Evolutionary conservation across 2,329 filamentous ascomycete species (phyloP), one percentile per base, ranked within the genome.

Genomic region (Ceratocystis albifundus): DNA sequence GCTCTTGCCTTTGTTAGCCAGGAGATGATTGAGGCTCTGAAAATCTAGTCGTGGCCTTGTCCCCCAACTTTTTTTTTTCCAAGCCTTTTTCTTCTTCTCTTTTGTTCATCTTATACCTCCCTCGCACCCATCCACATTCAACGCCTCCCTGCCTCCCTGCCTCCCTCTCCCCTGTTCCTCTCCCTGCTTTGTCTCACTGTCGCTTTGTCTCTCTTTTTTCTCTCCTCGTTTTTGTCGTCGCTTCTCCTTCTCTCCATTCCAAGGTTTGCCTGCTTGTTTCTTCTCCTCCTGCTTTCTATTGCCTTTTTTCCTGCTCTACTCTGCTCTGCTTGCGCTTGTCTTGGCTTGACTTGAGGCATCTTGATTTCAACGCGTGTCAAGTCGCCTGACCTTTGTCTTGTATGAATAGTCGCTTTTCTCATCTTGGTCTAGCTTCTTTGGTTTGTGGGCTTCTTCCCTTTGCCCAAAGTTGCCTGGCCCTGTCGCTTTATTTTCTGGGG

Each of bases 361-460:
- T 41, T 61, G 30, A 36, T 28, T 61, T 22, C n/a, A 7, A 53
- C 28, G 28, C 8, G 20, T n/a, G n/a, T 22, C 22, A 44, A 48
- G 61, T 62, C 61, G 44, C 61, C 61, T 59, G 28, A 36, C 55
- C 55, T 32, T 59, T 59, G 55, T 59, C 28, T 36, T 59, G n/a
- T 62, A n/a, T 62, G 28, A 62, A 62, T 45, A 32, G 17, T 59
- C 55, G 28, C 28, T 44, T 62, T 62, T 25, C 45, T 62, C 30
- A 44, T 48, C 61, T 62, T 48, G 17, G 41, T 44, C 20, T 45
- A 28, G 41, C 17, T 44, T 48, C 10, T 32, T 41, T 45, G 22
- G 8, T 25, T 44, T 48, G 20, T 28, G 10, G 45, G 48, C 48
- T 25, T 2, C 36, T 41, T 41, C 36, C 36, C 36, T 41, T 41